phyloP scores from a whole-genome alignment of 2,329 filamentous ascomycete species.

The Fusarium dimerum region DNA sequence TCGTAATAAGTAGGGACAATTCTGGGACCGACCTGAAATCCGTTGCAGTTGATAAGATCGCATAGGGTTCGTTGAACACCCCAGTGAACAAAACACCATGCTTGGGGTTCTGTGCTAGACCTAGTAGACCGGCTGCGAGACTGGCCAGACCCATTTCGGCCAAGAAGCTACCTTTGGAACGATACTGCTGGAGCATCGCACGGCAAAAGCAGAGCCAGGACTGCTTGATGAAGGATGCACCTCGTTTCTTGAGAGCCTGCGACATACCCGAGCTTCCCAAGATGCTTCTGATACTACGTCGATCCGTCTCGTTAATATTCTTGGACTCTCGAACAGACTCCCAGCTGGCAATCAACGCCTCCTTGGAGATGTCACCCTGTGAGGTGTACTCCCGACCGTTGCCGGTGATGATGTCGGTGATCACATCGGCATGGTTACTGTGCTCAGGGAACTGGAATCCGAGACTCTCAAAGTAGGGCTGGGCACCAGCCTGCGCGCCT shows the following conservation, averaged over 20 bases:
- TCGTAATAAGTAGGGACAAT: slow-evolving; percentile 52
- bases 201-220: slow-evolving; percentile 53
- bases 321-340: slow-evolving; percentile 27
- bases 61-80: slow-evolving; percentile 51
- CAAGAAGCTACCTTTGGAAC: slow-evolving; percentile 50
- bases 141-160: slow-evolving; percentile 56
- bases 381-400: slow-evolving; percentile 54
- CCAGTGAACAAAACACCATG: slow-evolving; percentile 56
- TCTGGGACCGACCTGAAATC: slow-evolving; percentile 53
- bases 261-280: slow-evolving; percentile 38
- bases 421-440: slow-evolving; percentile 56
- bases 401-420: slow-evolving; percentile 64
- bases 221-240: slow-evolving; percentile 51
- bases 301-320: slow-evolving; percentile 11
- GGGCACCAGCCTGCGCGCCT: slow-evolving; percentile 45
- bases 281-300: slow-evolving; percentile 23
- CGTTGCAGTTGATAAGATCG: slow-evolving; percentile 51
- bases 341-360: slow-evolving; percentile 54
- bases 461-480: slow-evolving; percentile 51
- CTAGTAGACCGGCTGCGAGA: slow-evolving; percentile 55
- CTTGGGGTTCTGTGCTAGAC: slow-evolving; percentile 50
- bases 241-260: slow-evolving; percentile 49
- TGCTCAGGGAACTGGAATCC: slow-evolving; percentile 53
- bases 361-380: slow-evolving; percentile 47
- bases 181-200: slow-evolving; percentile 58